Evolutionary conservation across 1,284 basidiomycete species (phyloP).

Genomic region (Papiliotrema flavescens): DNA sequence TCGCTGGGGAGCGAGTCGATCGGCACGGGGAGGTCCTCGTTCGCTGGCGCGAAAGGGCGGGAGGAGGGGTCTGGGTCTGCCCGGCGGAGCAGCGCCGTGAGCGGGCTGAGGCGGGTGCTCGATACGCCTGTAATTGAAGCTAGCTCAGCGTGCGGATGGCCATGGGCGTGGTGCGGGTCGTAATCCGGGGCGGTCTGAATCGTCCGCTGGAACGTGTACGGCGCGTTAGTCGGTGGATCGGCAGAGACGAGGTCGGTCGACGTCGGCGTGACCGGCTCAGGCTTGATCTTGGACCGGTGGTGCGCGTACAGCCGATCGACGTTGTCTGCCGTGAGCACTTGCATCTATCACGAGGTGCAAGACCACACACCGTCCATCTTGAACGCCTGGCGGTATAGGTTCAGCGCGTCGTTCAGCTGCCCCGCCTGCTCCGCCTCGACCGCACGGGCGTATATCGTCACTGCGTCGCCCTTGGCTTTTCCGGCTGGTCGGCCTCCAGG

Average conservation of each 20-base stretch:
- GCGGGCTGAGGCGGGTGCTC: constrained; percentile 8
- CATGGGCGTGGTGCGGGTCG: constrained; percentile 11
- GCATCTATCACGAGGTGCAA: background rate
- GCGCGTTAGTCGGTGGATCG: constrained; percentile 24
- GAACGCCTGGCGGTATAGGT: constrained; percentile 73
- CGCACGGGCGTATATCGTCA: constrained; percentile 66
- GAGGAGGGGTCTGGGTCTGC: constrained; percentile 12
- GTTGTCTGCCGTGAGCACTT: constrained; percentile 20
- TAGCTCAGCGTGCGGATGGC: background rate
- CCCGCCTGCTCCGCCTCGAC: constrained; percentile 68
- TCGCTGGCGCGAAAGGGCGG: constrained; percentile 64
- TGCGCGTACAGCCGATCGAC: constrained; percentile 36
- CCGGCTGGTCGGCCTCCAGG: background rate
- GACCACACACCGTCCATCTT: constrained; percentile 57
- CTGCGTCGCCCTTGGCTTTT: constrained; percentile 48
- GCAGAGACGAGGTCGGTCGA: constrained; percentile 37
- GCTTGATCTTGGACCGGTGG: constrained; percentile 7
- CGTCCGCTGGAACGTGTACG: constrained; percentile 43
- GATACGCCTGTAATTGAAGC: background rate
- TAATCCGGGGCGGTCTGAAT: constrained; percentile 45
- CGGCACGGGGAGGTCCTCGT: constrained; percentile 59
- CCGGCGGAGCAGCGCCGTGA: constrained; percentile 15
- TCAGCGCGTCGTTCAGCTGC: constrained; percentile 67
- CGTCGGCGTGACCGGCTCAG: constrained; percentile 14
- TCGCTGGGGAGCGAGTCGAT: constrained; percentile 69